phyloP scores from a whole-genome alignment of 208 protist genomes.

The Wallacemonas sp. region DNA sequence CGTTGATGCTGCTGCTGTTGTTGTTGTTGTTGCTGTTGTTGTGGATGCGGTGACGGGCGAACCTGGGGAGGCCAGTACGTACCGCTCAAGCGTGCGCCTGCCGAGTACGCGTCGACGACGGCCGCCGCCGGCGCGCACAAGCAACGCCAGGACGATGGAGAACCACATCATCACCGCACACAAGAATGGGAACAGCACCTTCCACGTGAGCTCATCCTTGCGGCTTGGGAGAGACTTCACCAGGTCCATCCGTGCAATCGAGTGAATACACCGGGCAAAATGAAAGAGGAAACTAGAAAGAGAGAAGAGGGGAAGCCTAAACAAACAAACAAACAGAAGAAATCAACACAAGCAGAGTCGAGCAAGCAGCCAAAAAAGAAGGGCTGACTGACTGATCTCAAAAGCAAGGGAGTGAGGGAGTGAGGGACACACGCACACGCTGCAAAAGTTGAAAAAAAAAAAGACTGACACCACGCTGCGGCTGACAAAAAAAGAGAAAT shows the following conservation, averaged over 20 bases:
- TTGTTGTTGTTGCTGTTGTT: conserved; percentile 8
- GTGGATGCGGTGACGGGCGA: conserved; percentile 10
- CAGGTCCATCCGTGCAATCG: neutral
- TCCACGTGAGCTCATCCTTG: conserved; percentile 28
- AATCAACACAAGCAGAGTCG: conserved; percentile 2
- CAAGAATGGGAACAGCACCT: conserved; percentile 44
- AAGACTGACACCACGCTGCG: too few relatives aligned
- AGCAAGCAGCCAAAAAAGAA: neutral
- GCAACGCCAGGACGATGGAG: conserved; percentile 70
- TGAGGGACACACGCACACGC: too few relatives aligned
- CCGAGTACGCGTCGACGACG: conserved; percentile 43
- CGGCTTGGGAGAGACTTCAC: neutral
- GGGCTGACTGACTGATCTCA: too few relatives aligned
- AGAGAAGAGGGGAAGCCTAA: neutral
- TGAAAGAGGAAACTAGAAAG: conserved; percentile 7
- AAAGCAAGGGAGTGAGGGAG: too few relatives aligned
- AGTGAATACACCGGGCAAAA: too few relatives aligned
- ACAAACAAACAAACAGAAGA: neutral
- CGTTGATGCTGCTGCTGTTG: neutral
- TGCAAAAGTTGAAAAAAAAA: too few relatives aligned
- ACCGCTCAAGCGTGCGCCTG: conserved; percentile 39
- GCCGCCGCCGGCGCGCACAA: conserved; percentile 58
- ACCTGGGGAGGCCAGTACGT: conserved; percentile 30
- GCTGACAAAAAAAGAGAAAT: too few relatives aligned
- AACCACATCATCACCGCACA: conserved; percentile 59